Percentiles rank a stretch among this genome's conserved stretches.
Conservation (phyloP, 139 green algal species). For the Penium margaritaceum region DNA sequence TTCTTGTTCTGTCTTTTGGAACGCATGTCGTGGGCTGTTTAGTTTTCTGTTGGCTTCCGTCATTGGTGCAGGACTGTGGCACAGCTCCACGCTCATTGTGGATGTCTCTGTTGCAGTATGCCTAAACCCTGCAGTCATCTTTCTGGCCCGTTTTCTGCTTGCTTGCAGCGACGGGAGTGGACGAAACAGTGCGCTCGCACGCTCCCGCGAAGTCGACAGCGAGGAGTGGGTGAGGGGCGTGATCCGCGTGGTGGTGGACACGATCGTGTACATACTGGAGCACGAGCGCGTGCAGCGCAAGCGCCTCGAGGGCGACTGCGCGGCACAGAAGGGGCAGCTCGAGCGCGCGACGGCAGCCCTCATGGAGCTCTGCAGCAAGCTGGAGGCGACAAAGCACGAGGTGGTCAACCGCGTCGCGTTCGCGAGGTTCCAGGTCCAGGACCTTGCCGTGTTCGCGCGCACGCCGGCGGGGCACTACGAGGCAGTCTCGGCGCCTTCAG, state of each 20-base stretch:
- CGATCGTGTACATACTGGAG: background rate
- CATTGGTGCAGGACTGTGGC: no score
- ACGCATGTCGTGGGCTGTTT: no score
- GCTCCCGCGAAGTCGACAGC: background rate
- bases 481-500: background rate
- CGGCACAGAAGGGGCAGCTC: background rate
- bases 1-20: no score
- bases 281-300: background rate
- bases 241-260: background rate
- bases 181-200: background rate
- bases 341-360: background rate
- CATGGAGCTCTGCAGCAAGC: background rate
- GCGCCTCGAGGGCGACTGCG: slow-evolving; percentile 7
- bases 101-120: no score
- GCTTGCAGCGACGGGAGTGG: background rate
- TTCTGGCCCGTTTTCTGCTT: no score
- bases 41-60: no score
- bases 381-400: slow-evolving; percentile 25
- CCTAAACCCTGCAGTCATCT: no score
- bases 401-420: background rate
- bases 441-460: slow-evolving; percentile 18
- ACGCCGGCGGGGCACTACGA: background rate
- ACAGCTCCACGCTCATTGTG: no score
- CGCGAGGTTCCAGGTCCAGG: slow-evolving; percentile 17
- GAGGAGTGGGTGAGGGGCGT: slow-evolving; percentile 12